Conservation (phyloP, 129 eudicot genomes). For the Saposhnikovia divaricata region DNA sequence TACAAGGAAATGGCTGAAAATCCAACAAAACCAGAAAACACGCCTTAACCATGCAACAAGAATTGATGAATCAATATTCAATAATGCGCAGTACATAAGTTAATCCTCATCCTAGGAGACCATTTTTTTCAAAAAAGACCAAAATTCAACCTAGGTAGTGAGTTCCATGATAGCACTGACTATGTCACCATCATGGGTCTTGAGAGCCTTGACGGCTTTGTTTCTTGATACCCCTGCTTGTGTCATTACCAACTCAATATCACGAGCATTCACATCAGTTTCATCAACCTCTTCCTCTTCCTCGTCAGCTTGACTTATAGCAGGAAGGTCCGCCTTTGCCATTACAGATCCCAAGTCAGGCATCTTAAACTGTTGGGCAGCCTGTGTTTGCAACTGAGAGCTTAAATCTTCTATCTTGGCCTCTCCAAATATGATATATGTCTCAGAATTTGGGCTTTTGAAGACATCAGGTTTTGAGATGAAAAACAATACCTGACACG, state of each 20-base stretch:
- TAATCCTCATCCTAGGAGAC: conserved; percentile 12
- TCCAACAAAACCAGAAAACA: neutral
- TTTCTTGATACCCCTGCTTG: conserved; percentile 67
- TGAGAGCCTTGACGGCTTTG: conserved; percentile 79
- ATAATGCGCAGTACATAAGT: neutral
- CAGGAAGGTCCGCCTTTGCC: conserved; percentile 54
- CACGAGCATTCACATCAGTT: conserved; percentile 62
- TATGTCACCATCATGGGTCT: conserved; percentile 65
- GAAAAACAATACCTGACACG: conserved; percentile 59
- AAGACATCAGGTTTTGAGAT: conserved; percentile 93
- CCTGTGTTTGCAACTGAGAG: conserved; percentile 86
- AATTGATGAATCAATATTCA: conserved; percentile 1
- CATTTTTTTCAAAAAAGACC: neutral
- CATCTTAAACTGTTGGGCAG: conserved; percentile 81
- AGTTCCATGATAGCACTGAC: conserved; percentile 86
- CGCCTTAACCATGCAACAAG: neutral
- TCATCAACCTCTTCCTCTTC: conserved; percentile 89
- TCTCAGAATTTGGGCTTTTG: conserved; percentile 86
- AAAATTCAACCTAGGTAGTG: conserved; percentile 33
- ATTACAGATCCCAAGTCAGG: conserved; percentile 66
- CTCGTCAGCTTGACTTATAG: conserved; percentile 47
- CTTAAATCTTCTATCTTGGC: conserved; percentile 88
- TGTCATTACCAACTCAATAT: conserved; percentile 72
- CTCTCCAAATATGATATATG: conserved; percentile 81
- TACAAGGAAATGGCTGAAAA: neutral